phyloP scores from a whole-genome alignment of 73 alveolate species.

The Paramecium pentaurelia region DNA sequence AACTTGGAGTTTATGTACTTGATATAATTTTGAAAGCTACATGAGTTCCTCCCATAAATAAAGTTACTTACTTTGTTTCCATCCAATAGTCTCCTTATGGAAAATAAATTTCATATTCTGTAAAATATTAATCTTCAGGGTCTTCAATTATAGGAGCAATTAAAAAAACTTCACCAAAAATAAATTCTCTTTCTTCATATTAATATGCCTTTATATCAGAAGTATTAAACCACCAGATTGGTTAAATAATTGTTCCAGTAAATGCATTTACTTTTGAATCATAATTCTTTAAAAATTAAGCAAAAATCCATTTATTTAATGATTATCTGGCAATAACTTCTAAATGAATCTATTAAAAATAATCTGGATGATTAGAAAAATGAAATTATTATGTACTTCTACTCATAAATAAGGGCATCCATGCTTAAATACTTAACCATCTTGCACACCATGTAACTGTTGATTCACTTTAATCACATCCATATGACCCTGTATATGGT shows the following conservation, averaged over 20 bases:
- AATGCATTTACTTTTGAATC: background rate
- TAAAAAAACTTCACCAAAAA: background rate
- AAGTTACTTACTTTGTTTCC: background rate
- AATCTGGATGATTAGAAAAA: background rate
- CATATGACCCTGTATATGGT: background rate
- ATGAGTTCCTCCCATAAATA: background rate
- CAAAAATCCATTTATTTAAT: slow-evolving; percentile 10
- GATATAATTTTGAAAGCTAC: background rate
- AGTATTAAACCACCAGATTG: slow-evolving; percentile 25
- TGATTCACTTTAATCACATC: background rate
- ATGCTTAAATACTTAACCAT: slow-evolving; percentile 28
- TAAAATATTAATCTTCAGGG: background rate
- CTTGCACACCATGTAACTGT: background rate
- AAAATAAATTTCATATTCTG: background rate
- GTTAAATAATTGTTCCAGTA: background rate
- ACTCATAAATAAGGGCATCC: slow-evolving; percentile 10
- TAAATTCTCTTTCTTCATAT: background rate
- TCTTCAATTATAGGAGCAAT: background rate
- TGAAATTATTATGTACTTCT: background rate
- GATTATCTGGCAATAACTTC: background rate
- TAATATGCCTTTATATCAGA: background rate
- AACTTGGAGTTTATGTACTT: background rate
- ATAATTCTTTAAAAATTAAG: background rate
- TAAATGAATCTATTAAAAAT: background rate
- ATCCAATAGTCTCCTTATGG: background rate